A percentile compares a stretch with the other conserved stretches of the same genome.
Conservation (phyloP, 805 yeast genomes). For the Teunomyces lycoperdinae region DNA sequence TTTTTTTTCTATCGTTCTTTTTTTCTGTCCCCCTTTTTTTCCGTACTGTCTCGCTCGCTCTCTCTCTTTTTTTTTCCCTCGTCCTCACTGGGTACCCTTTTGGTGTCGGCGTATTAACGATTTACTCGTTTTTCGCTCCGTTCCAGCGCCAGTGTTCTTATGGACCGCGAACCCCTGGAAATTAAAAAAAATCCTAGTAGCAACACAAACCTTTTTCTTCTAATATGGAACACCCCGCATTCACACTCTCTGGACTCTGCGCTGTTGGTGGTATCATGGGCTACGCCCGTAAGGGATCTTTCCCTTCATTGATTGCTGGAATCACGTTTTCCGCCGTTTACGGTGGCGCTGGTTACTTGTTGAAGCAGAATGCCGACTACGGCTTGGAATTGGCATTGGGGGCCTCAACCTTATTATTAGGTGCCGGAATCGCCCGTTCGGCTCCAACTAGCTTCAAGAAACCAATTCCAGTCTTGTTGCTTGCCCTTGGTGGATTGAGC, state of each 20-base stretch:
- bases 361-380: conserved; percentile 68
- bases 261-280: conserved; percentile 73
- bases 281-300: conserved; percentile 61
- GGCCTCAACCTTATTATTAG: conserved; percentile 61
- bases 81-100: no score
- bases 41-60: no score
- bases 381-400: conserved; percentile 81
- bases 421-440: conserved; percentile 74
- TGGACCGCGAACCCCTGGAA: neutral
- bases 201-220: neutral
- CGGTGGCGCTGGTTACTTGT: conserved; percentile 72
- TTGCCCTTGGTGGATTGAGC: conserved; percentile 61
- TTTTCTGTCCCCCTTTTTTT: no score
- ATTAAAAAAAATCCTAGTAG: neutral
- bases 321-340: conserved; percentile 54
- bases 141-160: no score
- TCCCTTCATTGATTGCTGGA: conserved; percentile 83
- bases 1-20: no score
- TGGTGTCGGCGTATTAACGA: no score
- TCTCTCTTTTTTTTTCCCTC: no score
- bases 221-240: conserved; percentile 72
- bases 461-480: conserved; percentile 71
- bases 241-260: conserved; percentile 65
- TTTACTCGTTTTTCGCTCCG: no score
- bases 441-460: conserved; percentile 56